phyloP scores from a whole-genome alignment of 2,329 filamentous ascomycete genomes.

The Harringtonia aguacate region DNA sequence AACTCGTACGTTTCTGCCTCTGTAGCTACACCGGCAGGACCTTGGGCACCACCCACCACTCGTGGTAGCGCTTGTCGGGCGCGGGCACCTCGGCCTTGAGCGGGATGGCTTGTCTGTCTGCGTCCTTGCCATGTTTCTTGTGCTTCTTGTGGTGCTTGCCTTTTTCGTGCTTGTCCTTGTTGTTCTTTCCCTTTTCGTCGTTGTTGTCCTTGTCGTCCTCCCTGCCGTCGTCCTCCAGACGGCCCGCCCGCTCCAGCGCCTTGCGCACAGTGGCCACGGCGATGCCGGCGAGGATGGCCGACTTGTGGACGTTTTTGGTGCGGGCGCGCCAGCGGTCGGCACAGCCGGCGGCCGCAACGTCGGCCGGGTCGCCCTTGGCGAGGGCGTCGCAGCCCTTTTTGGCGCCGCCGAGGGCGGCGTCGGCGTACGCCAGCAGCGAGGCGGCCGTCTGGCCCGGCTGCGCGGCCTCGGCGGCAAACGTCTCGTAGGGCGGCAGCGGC shows the following conservation, averaged over 20 bases:
- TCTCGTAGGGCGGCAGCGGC: constrained; percentile 52
- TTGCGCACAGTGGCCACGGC: constrained; percentile 51
- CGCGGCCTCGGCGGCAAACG: constrained; percentile 37
- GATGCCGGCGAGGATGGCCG: constrained; percentile 61
- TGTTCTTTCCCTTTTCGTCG: neutral
- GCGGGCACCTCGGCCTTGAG: constrained; percentile 41
- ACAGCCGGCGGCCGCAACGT: constrained; percentile 30
- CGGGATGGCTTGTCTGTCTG: constrained; percentile 16
- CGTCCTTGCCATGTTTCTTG: neutral
- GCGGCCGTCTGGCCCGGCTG: constrained; percentile 27
- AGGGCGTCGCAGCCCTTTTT: constrained; percentile 47
- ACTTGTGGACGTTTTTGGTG: constrained; percentile 50
- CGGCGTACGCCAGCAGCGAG: constrained; percentile 33
- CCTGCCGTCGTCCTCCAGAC: too few relatives aligned
- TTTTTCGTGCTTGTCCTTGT: too few relatives aligned
- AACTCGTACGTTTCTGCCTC: neutral
- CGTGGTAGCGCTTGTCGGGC: constrained; percentile 45
- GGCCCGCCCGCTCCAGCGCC: constrained; percentile 27
- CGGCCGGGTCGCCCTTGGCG: constrained; percentile 36
- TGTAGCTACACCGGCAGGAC: too few relatives aligned
- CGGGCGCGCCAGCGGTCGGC: constrained; percentile 52
- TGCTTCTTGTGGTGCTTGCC: too few relatives aligned
- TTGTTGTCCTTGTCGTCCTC: neutral
- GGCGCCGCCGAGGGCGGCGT: constrained; percentile 33
- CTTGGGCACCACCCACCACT: constrained; percentile 55